A percentile compares a stretch with the other conserved stretches of the same genome.
These are phyloP conservation scores for Suillus clintonianus DNA, from an alignment of 768 basidiomycete species.

Conservation along the genomic window DNA sequence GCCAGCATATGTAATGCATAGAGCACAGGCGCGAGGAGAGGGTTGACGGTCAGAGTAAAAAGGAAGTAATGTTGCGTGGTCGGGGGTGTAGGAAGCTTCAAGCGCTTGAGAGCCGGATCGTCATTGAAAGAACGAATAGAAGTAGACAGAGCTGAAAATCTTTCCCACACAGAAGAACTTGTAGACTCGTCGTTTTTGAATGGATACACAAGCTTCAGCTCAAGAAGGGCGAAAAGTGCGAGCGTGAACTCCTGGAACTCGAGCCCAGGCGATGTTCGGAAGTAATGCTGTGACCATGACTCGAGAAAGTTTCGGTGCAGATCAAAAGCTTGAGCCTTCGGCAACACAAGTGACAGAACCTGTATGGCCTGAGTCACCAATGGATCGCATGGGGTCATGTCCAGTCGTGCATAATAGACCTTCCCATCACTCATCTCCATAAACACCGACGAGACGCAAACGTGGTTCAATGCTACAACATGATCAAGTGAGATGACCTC, in stretches of 20 bases:
- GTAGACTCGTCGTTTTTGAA: conserved; percentile 12
- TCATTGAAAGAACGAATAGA: conserved; percentile 54
- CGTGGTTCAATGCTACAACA: conserved; percentile 49
- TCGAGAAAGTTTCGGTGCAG: conserved; percentile 59
- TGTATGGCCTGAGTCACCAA: conserved; percentile 63
- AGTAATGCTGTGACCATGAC: conserved; percentile 52
- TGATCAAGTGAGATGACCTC: conserved; percentile 20
- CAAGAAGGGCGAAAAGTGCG: conserved; percentile 53
- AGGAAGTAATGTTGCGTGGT: conserved; percentile 28
- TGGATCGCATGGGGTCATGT: conserved; percentile 54
- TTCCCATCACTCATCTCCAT: conserved; percentile 56
- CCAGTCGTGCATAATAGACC: conserved; percentile 47
- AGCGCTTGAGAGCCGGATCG: conserved; percentile 54
- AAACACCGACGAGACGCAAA: conserved; percentile 52
- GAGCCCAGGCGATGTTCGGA: conserved; percentile 44
- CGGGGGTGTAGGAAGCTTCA: conserved; percentile 39
- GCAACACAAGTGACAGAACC: conserved; percentile 62
- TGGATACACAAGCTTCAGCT: conserved; percentile 32
- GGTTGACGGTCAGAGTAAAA: conserved; percentile 37
- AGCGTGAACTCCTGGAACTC: conserved; percentile 60
- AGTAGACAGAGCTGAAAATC: conserved; percentile 41
- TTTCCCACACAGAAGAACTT: conserved; percentile 45
- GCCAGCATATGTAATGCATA: conserved; percentile 80
- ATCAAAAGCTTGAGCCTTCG: conserved; percentile 53
- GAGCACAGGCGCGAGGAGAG: conserved; percentile 57